These are phyloP conservation scores for Entomortierella chlamydospora DNA, from an alignment of 192 early-diverging fungal genomes.

Conservation along the genomic window DNA sequence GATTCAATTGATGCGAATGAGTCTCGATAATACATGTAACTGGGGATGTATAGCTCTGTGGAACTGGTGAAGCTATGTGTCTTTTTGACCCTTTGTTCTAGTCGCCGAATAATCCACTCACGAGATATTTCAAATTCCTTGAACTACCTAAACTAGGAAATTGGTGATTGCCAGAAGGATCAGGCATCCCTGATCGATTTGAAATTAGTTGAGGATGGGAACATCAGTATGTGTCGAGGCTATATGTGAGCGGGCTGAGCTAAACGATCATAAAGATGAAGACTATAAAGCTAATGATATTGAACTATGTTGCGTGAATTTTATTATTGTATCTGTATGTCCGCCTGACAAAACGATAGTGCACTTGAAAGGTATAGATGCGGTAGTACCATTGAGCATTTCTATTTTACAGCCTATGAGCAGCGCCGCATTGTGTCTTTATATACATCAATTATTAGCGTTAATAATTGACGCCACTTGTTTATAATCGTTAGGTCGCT, in stretches of 20 bases:
- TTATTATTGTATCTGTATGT: too few relatives aligned
- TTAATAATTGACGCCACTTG: too few relatives aligned
- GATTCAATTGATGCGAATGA: too few relatives aligned
- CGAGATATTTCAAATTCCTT: too few relatives aligned
- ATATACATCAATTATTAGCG: too few relatives aligned
- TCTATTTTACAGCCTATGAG: not conserved
- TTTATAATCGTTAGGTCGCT: slow-evolving; percentile 21
- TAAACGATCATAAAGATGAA: too few relatives aligned
- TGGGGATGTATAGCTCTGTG: not conserved
- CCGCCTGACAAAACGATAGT: too few relatives aligned
- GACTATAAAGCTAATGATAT: too few relatives aligned
- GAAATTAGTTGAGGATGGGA: slow-evolving; percentile 35
- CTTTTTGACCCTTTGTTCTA: too few relatives aligned
- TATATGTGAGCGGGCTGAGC: not conserved
- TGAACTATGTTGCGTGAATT: too few relatives aligned
- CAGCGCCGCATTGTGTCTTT: not conserved
- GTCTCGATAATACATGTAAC: not conserved
- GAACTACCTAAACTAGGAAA: slow-evolving; percentile 20
- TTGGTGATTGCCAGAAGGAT: slow-evolving; percentile 45
- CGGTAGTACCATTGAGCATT: not conserved
- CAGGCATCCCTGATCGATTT: slow-evolving; percentile 41
- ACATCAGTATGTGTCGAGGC: slow-evolving; percentile 39
- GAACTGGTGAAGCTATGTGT: too few relatives aligned
- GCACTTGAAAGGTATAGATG: slow-evolving; percentile 53
- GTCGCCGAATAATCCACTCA: too few relatives aligned